phyloP scores from a whole-genome alignment of 371 early-diverging fungal species.

The Basidiobolus meristosporus region DNA sequence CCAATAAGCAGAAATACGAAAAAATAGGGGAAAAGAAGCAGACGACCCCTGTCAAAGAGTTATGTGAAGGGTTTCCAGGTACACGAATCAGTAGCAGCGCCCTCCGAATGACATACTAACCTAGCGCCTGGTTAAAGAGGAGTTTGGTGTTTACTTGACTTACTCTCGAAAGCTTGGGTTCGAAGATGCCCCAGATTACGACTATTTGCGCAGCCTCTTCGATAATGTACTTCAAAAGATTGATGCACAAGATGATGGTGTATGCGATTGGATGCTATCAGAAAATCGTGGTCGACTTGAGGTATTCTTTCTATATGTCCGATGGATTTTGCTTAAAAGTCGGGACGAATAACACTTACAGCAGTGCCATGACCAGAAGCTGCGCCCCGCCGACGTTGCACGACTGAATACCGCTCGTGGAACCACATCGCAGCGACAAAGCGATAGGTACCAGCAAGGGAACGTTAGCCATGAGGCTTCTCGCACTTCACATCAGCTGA shows the following conservation, averaged over 20 bases:
- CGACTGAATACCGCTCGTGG: too few species aligned
- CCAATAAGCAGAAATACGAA: conserved; percentile 97
- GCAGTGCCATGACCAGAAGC: too few species aligned
- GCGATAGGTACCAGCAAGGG: too few species aligned
- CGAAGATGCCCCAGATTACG: conserved; percentile 94
- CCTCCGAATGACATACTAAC: background rate
- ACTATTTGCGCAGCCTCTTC: conserved; percentile 70
- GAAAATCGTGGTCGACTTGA: background rate
- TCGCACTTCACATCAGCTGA: too few species aligned
- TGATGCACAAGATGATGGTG: conserved; percentile 70
- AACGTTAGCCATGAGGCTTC: too few species aligned
- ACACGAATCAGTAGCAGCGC: conserved; percentile 2
- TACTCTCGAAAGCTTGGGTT: conserved; percentile 89
- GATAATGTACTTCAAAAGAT: conserved; percentile 56
- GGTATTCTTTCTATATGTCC: too few species aligned
- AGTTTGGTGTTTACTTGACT: conserved; percentile 78
- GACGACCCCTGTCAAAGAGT: conserved; percentile 72
- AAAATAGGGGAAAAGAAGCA: conserved; percentile 98
- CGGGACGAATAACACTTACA: too few species aligned
- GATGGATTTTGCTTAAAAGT: too few species aligned
- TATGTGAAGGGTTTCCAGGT: conserved; percentile 81
- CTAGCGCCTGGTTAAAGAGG: conserved; percentile 24
- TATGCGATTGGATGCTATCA: conserved; percentile 86
- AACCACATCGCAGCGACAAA: too few species aligned
- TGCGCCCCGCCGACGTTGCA: too few species aligned